A percentile compares a stretch with the other conserved stretches of the same genome.
Evolutionary conservation across 306 rosid genomes (phyloP).

Genomic region (Malus domestica): DNA sequence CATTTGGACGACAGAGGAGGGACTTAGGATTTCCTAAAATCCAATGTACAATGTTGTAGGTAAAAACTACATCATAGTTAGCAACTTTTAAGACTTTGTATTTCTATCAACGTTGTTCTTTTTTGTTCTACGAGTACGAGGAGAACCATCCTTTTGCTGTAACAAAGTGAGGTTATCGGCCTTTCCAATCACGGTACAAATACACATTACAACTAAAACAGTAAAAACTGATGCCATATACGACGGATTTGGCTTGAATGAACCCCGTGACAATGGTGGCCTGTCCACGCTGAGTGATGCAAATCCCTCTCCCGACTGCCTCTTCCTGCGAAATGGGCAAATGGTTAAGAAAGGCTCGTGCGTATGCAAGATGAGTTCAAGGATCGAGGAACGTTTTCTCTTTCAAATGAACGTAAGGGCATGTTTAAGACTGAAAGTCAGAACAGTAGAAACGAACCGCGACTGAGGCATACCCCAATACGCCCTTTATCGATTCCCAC

Average conservation of each 20-base stretch:
- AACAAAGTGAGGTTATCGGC: slow-evolving; percentile 14
- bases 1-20: neutral
- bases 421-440: neutral
- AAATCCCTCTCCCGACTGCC: slow-evolving; percentile 50
- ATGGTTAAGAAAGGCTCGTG: slow-evolving; percentile 4
- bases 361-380: slow-evolving; percentile 11
- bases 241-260: slow-evolving; percentile 28
- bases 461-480: slow-evolving; percentile 52
- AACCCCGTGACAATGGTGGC: slow-evolving; percentile 29
- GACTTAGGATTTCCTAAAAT: neutral
- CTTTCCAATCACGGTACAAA: slow-evolving; percentile 34
- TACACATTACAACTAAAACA: slow-evolving; percentile 34
- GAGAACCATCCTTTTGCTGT: slow-evolving; percentile 17
- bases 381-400: no score
- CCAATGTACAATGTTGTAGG: neutral
- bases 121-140: slow-evolving; percentile 17
- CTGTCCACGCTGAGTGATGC: slow-evolving; percentile 51
- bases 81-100: neutral
- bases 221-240: slow-evolving; percentile 20
- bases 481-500: slow-evolving; percentile 54
- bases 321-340: slow-evolving; percentile 37
- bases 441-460: neutral
- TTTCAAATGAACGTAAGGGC: neutral
- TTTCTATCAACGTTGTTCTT: neutral
- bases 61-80: neutral